Percentiles rank a stretch among this genome's conserved stretches.
Evolutionary conservation across 352 stramenopile genomes (phyloP).

Genomic region (Aphanomyces stellatus): DNA sequence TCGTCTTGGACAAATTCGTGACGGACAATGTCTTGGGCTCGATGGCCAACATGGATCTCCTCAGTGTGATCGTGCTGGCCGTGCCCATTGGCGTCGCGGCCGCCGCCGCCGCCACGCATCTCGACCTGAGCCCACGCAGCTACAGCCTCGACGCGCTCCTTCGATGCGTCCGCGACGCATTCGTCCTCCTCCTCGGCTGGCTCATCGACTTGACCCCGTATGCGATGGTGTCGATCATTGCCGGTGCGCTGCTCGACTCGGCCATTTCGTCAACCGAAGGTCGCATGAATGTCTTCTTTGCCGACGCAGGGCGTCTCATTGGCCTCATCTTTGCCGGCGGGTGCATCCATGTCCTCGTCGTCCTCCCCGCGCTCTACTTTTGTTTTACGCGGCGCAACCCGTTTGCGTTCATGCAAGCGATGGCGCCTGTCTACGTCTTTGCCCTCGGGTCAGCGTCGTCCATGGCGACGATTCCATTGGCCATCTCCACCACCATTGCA

Average conservation of each 20-base stretch:
- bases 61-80: slow-evolving; percentile 33
- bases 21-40: slow-evolving; percentile 26
- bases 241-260: slow-evolving; percentile 32
- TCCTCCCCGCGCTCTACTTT: slow-evolving; percentile 30
- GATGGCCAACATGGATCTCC: slow-evolving; percentile 26
- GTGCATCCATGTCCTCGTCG: slow-evolving; percentile 26
- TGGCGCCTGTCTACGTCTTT: slow-evolving; percentile 47
- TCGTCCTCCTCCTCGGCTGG: slow-evolving; percentile 64
- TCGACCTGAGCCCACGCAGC: not conserved
- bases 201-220: slow-evolving; percentile 56
- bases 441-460: slow-evolving; percentile 31
- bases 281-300: not conserved
- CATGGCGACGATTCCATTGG: slow-evolving; percentile 33
- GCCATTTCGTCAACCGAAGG: not conserved
- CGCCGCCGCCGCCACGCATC: not conserved
- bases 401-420: slow-evolving; percentile 30
- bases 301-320: slow-evolving; percentile 31
- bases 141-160: not conserved
- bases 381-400: slow-evolving; percentile 25
- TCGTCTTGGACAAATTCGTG: not conserved
- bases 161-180: slow-evolving; percentile 49
- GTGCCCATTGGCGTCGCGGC: slow-evolving; percentile 28
- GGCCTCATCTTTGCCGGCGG: slow-evolving; percentile 22
- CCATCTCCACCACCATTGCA: slow-evolving; percentile 28
- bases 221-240: slow-evolving; percentile 55